These are phyloP conservation scores for Lentinula sp. DNA, from an alignment of 768 basidiomycete genomes.

Conservation along the genomic window DNA sequence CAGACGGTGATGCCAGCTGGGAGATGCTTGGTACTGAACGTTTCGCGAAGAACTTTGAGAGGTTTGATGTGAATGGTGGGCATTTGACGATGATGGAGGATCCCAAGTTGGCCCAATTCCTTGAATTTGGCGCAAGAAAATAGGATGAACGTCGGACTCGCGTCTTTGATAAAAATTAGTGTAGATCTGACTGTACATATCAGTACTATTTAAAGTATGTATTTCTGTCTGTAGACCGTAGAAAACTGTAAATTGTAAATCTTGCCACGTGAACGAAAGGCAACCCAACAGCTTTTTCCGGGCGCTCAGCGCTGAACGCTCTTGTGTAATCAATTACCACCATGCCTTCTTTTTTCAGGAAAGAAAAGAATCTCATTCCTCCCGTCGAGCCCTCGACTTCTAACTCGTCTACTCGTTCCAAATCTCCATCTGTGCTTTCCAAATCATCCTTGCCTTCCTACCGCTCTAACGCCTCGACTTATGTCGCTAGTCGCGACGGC, in stretches of 20 bases:
- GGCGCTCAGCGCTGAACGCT: neutral
- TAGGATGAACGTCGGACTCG: neutral
- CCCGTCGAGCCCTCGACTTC: constrained; percentile 41
- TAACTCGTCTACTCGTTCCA: constrained; percentile 16
- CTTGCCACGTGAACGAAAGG: neutral
- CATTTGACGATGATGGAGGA: constrained; percentile 3
- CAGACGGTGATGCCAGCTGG: neutral
- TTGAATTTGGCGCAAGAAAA: neutral
- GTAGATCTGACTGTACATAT: too few species aligned
- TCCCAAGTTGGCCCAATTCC: constrained; percentile 1
- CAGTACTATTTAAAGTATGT: too few species aligned
- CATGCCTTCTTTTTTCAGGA: constrained; percentile 65
- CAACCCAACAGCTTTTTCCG: neutral
- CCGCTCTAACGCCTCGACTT: constrained; percentile 54
- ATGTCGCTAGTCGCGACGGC: constrained; percentile 65
- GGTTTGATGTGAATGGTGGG: constrained; percentile 2
- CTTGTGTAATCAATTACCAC: constrained; percentile 6
- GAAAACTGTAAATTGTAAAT: too few species aligned
- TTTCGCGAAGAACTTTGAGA: neutral
- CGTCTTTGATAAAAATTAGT: neutral
- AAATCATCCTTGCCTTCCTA: constrained; percentile 35
- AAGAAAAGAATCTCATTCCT: constrained; percentile 60
- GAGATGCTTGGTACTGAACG: neutral
- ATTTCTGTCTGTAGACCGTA: too few species aligned
- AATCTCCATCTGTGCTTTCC: constrained; percentile 24